Evolutionary conservation across 2,329 filamentous ascomycete species (phyloP).

Genomic region (Fusarium subglutinans): DNA sequence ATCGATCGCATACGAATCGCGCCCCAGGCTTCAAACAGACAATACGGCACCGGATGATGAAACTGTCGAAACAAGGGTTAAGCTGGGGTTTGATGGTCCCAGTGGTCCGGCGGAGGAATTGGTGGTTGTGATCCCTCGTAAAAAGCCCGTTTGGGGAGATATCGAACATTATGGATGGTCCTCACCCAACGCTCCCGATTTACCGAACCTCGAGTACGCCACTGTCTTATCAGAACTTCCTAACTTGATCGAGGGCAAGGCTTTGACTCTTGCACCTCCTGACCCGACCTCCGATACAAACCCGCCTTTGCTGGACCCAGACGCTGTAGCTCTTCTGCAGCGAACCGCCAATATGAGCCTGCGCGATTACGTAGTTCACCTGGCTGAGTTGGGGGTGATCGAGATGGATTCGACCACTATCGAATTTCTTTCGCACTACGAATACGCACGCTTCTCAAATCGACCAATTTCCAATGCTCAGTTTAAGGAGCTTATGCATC

Average conservation of each 20-base stretch:
- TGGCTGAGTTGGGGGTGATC: slow-evolving; percentile 74
- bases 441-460: slow-evolving; percentile 84
- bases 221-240: slow-evolving; percentile 85
- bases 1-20: slow-evolving; percentile 76
- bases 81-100: slow-evolving; percentile 47
- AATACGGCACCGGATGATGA: slow-evolving; percentile 26
- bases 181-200: slow-evolving; percentile 76
- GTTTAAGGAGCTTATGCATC: slow-evolving; percentile 82
- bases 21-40: slow-evolving; percentile 44
- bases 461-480: slow-evolving; percentile 72
- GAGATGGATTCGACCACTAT: slow-evolving; percentile 53
- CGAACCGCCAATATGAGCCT: slow-evolving; percentile 76
- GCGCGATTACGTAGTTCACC: slow-evolving; percentile 79
- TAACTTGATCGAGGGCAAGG: slow-evolving; percentile 90
- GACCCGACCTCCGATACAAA: slow-evolving; percentile 52
- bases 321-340: slow-evolving; percentile 76
- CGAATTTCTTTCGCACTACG: slow-evolving; percentile 80
- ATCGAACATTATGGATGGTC: slow-evolving; percentile 91
- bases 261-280: slow-evolving; percentile 81
- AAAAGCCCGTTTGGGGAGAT: slow-evolving; percentile 76
- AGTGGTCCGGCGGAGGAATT: slow-evolving; percentile 50
- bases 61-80: slow-evolving; percentile 29
- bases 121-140: slow-evolving; percentile 58
- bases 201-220: slow-evolving; percentile 84
- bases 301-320: slow-evolving; percentile 66